Percentiles rank a stretch among this genome's conserved stretches.
Evolutionary conservation across 169 alveolate genomes (phyloP).

Genomic region (Cardiosporidium cionae): DNA sequence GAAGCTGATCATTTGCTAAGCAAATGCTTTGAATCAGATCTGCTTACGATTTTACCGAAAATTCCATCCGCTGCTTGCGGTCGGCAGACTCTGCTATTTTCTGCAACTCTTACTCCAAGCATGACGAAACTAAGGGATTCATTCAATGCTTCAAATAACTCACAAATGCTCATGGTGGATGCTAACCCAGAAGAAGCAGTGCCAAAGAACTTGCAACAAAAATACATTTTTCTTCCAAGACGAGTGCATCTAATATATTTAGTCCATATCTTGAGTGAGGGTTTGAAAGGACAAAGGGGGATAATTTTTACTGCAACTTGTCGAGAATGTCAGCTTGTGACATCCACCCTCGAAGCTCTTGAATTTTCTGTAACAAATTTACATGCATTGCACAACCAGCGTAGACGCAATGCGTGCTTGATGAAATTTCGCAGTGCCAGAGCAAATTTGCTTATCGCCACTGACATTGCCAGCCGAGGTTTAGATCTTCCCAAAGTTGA

Average conservation of each 20-base stretch:
- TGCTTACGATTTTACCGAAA: constrained; percentile 48
- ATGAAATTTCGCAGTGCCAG: constrained; percentile 86
- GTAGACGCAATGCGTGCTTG: constrained; percentile 83
- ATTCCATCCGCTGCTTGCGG: constrained; percentile 61
- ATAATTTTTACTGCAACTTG: constrained; percentile 91
- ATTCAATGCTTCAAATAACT: constrained; percentile 48
- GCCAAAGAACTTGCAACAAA: constrained; percentile 60
- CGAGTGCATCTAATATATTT: constrained; percentile 71
- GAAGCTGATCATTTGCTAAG: constrained; percentile 91
- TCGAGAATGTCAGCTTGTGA: constrained; percentile 70
- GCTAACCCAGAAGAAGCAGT: constrained; percentile 23
- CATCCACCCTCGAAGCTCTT: constrained; percentile 77
- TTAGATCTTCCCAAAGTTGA: constrained; percentile 91
- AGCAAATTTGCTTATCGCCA: constrained; percentile 76
- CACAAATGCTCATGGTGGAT: not conserved
- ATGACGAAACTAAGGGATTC: constrained; percentile 70
- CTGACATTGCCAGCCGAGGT: constrained; percentile 97
- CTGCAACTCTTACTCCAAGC: constrained; percentile 93
- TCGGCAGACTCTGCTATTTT: constrained; percentile 88
- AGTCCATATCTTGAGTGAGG: constrained; percentile 63
- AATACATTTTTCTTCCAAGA: constrained; percentile 75
- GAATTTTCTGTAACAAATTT: constrained; percentile 85
- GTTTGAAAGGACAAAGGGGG: constrained; percentile 35
- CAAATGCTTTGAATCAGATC: constrained; percentile 63
- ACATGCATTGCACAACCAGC: constrained; percentile 89